Conservation (phyloP, 495 filamentous ascomycete genomes). For the Chaetomium fimeti region DNA sequence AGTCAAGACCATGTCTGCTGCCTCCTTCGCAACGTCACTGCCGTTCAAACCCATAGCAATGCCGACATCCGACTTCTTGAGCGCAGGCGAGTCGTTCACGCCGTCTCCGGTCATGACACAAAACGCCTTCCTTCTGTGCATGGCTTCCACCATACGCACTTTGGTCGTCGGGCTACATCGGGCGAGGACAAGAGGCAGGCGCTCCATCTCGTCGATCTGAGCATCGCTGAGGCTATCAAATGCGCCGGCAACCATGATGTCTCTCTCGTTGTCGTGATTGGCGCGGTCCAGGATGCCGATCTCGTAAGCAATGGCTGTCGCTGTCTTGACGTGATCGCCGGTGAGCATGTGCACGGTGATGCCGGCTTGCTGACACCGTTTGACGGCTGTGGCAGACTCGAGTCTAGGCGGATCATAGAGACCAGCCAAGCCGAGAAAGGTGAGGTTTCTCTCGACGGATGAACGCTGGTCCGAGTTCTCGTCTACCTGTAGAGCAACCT, state of each 20-base stretch:
- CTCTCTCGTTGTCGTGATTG: slow-evolving; percentile 47
- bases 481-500: slow-evolving; percentile 7
- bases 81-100: slow-evolving; percentile 78
- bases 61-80: slow-evolving; percentile 77
- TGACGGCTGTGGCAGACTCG: slow-evolving; percentile 63
- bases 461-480: slow-evolving; percentile 35
- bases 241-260: slow-evolving; percentile 60
- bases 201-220: slow-evolving; percentile 56
- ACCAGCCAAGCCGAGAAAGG: slow-evolving; percentile 63
- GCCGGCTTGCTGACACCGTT: slow-evolving; percentile 64
- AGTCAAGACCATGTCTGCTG: slow-evolving; percentile 81
- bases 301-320: slow-evolving; percentile 69
- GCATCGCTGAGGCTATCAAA: slow-evolving; percentile 60
- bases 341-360: slow-evolving; percentile 80
- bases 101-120: slow-evolving; percentile 74
- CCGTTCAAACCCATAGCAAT: slow-evolving; percentile 84
- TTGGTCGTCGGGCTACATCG: slow-evolving; percentile 65
- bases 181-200: slow-evolving; percentile 62
- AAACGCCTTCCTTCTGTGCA: slow-evolving; percentile 61
- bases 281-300: slow-evolving; percentile 64
- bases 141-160: slow-evolving; percentile 64
- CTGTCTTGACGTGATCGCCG: slow-evolving; percentile 74
- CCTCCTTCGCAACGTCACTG: slow-evolving; percentile 84
- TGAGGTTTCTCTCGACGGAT: slow-evolving; percentile 56
- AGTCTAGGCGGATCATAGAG: slow-evolving; percentile 71